A percentile compares a stretch with the other conserved stretches of the same genome.
Conservation (phyloP, 805 yeast species). For the Teunomyces panamensis region DNA sequence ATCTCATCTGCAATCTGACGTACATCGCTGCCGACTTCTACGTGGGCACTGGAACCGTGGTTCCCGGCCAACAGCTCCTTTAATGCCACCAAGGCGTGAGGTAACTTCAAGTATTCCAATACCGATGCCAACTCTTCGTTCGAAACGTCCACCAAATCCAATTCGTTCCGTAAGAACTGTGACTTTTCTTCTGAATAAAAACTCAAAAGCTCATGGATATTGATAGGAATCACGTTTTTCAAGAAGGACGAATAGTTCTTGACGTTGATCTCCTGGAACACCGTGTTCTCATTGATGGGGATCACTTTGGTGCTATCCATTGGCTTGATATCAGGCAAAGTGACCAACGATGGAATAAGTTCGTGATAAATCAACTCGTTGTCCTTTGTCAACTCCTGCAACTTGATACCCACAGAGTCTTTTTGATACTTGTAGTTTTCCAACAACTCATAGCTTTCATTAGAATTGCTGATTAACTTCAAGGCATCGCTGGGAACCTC, state of each 20-base stretch:
- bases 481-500: conserved; percentile 28
- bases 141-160: conserved; percentile 73
- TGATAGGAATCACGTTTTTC: conserved; percentile 77
- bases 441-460: conserved; percentile 34
- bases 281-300: conserved; percentile 45
- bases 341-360: conserved; percentile 56
- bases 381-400: conserved; percentile 61
- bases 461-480: conserved; percentile 16
- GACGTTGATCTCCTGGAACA: conserved; percentile 41
- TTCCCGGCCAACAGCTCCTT: conserved; percentile 33
- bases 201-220: conserved; percentile 83
- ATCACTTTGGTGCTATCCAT: conserved; percentile 66
- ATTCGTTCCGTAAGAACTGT: conserved; percentile 64
- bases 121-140: conserved; percentile 77
- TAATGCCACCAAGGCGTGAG: conserved; percentile 58
- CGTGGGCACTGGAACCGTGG: conserved; percentile 11
- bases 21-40: conserved; percentile 26
- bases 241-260: conserved; percentile 53
- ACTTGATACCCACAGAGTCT: conserved; percentile 36
- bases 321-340: conserved; percentile 64
- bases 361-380: conserved; percentile 90
- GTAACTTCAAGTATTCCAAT: conserved; percentile 76
- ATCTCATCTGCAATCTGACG: conserved; percentile 20
- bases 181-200: conserved; percentile 90
- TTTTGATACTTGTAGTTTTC: conserved; percentile 42